Evolutionary conservation across 805 yeast species (phyloP), one percentile per base, ranked within the genome.

Genomic region (Ogataea ganodermae): DNA sequence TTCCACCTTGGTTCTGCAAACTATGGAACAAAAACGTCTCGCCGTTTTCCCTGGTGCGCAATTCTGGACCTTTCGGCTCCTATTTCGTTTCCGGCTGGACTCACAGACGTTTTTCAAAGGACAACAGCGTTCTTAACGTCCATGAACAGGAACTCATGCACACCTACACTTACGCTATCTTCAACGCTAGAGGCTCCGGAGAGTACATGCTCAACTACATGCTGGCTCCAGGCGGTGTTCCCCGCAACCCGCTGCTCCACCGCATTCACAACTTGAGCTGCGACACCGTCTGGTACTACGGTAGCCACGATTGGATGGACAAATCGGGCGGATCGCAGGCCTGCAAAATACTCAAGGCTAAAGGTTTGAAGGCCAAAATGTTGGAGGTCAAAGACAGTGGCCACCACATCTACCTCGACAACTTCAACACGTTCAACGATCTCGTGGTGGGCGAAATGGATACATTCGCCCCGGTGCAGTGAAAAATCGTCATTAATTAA

Each of bases 1-100:
- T 87, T 1, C 97, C 98, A 1, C 63, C 69, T 33, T 92, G 96
- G 85, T 89, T 89, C 63, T 76, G 76, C 18, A 76, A 74, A 56
- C 68, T 92, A 23, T 94, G 99, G 99, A 79, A 75, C 50, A 36
- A 36, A 26, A 88, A 91, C 64, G 76, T 87, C 22, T 85, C 96
- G 0, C 99, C 99, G 2, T 94, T 92, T 63, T 64, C 84, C 0
- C 59, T 91, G 5, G 92, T 92, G 9, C 72, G 98, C 43, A 74
- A 77, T 52, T 66, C 94, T 0, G 92, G 96, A 0, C 86, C 90
- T 1, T 67, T 87, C 26, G 98, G 99, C 0, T 89, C 96, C 0
- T 79, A 80, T 60, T 69, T 92, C 18, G 90, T 89, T 0, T 85
- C 96, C 41, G 95, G 89, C 18, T 94, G 98, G 98, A 80, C 95